Evolutionary conservation across 495 filamentous ascomycete genomes (phyloP).

Genomic region (Podospora conica): DNA sequence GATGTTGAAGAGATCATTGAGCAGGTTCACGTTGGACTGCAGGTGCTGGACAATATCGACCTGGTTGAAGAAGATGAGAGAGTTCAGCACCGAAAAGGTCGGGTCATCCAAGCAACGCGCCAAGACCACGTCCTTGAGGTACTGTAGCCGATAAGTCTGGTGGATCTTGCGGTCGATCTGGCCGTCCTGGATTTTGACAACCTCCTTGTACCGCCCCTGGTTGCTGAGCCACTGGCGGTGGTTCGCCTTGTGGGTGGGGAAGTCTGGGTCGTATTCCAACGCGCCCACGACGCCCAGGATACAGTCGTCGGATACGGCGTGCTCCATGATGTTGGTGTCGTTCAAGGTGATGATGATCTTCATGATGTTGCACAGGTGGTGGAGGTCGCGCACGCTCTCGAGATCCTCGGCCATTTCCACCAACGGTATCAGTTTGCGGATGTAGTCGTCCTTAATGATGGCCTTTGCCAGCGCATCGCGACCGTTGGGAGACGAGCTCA

Average conservation of each 20-base stretch:
- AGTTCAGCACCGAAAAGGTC: slow-evolving; percentile 96
- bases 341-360: slow-evolving; percentile 92
- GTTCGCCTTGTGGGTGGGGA: slow-evolving; percentile 97
- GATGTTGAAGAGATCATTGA: slow-evolving; percentile 85
- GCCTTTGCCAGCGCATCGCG: slow-evolving; percentile 87
- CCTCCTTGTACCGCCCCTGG: slow-evolving; percentile 88
- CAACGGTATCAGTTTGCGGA: slow-evolving; percentile 76
- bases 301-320: slow-evolving; percentile 81
- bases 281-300: slow-evolving; percentile 93
- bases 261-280: slow-evolving; percentile 96
- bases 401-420: slow-evolving; percentile 84
- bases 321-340: slow-evolving; percentile 88
- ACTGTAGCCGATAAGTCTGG: slow-evolving; percentile 90
- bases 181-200: slow-evolving; percentile 80
- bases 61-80: slow-evolving; percentile 97
- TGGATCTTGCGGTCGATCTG: slow-evolving; percentile 86
- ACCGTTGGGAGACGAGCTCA: slow-evolving; percentile 65
- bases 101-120: slow-evolving; percentile 95
- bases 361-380: slow-evolving; percentile 95
- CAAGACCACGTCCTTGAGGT: slow-evolving; percentile 96
- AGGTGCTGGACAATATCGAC: slow-evolving; percentile 95
- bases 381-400: slow-evolving; percentile 77
- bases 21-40: slow-evolving; percentile 67
- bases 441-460: slow-evolving; percentile 78
- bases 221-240: slow-evolving; percentile 89